Evolutionary conservation across 495 filamentous ascomycete genomes (phyloP).

Genomic region (Cercophora newfieldiana): DNA sequence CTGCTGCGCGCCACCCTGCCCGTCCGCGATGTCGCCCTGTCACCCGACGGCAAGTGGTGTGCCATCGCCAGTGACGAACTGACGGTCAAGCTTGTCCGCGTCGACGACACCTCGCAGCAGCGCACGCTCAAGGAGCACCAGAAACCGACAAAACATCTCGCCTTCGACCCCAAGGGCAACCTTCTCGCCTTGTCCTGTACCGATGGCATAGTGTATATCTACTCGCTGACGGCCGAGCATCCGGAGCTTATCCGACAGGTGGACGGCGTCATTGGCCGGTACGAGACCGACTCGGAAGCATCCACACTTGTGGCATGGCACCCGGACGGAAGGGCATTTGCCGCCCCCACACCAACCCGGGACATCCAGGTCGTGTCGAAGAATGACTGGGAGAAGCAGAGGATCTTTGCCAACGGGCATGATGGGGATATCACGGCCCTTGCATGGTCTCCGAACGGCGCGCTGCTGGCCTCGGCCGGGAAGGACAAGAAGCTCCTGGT

Average conservation of each 20-base stretch:
- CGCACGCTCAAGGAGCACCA: conserved; percentile 76
- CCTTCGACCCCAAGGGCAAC: conserved; percentile 80
- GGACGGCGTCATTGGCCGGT: conserved; percentile 76
- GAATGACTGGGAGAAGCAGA: conserved; percentile 83
- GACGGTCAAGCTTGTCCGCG: conserved; percentile 82
- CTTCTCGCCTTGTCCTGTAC: conserved; percentile 80
- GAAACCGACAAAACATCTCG: conserved; percentile 83
- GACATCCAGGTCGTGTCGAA: conserved; percentile 85
- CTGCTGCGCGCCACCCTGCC: conserved; percentile 80
- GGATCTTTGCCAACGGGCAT: conserved; percentile 74
- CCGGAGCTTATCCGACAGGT: conserved; percentile 78
- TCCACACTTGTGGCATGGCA: conserved; percentile 84
- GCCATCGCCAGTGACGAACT: conserved; percentile 97
- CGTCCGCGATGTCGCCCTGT: conserved; percentile 80
- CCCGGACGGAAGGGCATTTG: conserved; percentile 91
- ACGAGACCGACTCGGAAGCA: conserved; percentile 76
- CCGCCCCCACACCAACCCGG: conserved; percentile 75
- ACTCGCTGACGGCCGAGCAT: conserved; percentile 77
- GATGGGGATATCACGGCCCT: conserved; percentile 82
- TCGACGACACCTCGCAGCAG: conserved; percentile 70
- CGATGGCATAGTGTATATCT: conserved; percentile 85
- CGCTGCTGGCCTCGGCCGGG: conserved; percentile 77
- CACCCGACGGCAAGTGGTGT: conserved; percentile 80
- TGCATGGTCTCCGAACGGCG: conserved; percentile 92
- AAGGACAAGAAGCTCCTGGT: conserved; percentile 80